phyloP scores from a whole-genome alignment of 176 grass and related monocot genomes.

The Saccharum officinarum region DNA sequence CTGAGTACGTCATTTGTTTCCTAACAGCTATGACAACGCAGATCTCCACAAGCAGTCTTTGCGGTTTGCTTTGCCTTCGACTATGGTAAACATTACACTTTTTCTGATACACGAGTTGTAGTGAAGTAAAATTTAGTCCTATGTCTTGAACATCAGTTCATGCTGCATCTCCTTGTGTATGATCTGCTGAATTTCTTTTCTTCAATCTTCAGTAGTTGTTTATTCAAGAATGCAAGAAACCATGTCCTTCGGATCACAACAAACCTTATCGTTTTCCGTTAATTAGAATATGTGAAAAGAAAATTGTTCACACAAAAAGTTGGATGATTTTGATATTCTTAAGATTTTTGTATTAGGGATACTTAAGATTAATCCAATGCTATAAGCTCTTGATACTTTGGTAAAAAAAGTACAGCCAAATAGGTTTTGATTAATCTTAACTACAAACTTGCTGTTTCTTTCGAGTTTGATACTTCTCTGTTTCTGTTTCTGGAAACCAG shows the following conservation, averaged over 20 bases:
- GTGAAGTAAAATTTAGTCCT: not conserved
- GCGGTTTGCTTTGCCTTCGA: not conserved
- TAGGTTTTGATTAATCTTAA: not conserved
- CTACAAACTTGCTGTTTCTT: not conserved
- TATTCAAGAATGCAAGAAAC: not conserved
- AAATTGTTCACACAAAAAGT: not conserved
- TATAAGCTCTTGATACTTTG: not conserved
- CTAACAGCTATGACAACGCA: not conserved
- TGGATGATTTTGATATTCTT: not conserved
- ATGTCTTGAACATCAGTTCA: not conserved
- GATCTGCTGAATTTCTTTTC: not conserved
- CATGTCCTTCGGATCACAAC: not conserved
- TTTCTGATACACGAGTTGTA: not conserved
- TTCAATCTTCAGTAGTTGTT: not conserved
- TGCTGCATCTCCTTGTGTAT: not conserved
- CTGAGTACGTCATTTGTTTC: not conserved
- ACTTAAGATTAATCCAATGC: not conserved
- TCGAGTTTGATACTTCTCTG: not conserved
- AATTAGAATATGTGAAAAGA: too few relatives aligned
- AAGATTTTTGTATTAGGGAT: not conserved
- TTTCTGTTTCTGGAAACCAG: not conserved
- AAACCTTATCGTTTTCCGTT: not conserved
- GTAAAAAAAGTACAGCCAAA: not conserved
- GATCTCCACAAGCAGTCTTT: not conserved
- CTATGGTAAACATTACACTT: not conserved